A percentile compares a stretch with the other conserved stretches of the same genome.
Conservation (phyloP, 1,284 basidiomycete genomes). For the Thelephora terrestris region DNA sequence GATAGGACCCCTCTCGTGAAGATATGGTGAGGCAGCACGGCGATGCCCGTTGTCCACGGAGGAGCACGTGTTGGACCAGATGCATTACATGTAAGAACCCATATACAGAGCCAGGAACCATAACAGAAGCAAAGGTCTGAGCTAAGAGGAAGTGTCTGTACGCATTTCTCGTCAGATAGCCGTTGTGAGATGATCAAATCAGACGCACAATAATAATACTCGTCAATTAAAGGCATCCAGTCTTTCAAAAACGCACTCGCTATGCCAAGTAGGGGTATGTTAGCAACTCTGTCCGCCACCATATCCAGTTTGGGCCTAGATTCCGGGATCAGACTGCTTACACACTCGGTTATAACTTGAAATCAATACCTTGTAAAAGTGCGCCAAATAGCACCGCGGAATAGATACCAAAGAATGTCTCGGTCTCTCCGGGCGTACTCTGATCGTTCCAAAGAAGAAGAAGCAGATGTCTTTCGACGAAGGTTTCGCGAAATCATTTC, state of each 20-base stretch:
- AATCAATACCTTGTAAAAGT: conserved; percentile 45
- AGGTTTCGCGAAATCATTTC: conserved; percentile 59
- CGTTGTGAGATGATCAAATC: not conserved
- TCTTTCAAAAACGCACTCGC: conserved; percentile 74
- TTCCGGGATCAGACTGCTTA: conserved; percentile 1
- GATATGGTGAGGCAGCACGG: too few relatives aligned
- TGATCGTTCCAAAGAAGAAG: conserved; percentile 55
- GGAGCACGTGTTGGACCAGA: not conserved
- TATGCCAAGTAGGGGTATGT: conserved; percentile 65
- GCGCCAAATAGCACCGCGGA: conserved; percentile 86
- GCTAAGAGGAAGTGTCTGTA: conserved; percentile 30
- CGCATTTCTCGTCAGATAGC: conserved; percentile 1
- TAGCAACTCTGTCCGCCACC: conserved; percentile 46
- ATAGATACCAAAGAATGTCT: conserved; percentile 76
- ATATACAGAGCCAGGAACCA: not conserved
- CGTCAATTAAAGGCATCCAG: conserved; percentile 90
- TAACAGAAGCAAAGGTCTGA: not conserved
- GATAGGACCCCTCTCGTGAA: too few relatives aligned
- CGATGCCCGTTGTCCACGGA: not conserved
- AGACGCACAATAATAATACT: conserved; percentile 88
- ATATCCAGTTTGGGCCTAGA: conserved; percentile 66
- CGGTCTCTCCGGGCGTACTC: conserved; percentile 80
- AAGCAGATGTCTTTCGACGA: conserved; percentile 50
- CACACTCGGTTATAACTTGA: not conserved
- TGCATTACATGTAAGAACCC: not conserved